phyloP scores from a whole-genome alignment of 371 early-diverging fungal species.

The Coemansia sp. region DNA sequence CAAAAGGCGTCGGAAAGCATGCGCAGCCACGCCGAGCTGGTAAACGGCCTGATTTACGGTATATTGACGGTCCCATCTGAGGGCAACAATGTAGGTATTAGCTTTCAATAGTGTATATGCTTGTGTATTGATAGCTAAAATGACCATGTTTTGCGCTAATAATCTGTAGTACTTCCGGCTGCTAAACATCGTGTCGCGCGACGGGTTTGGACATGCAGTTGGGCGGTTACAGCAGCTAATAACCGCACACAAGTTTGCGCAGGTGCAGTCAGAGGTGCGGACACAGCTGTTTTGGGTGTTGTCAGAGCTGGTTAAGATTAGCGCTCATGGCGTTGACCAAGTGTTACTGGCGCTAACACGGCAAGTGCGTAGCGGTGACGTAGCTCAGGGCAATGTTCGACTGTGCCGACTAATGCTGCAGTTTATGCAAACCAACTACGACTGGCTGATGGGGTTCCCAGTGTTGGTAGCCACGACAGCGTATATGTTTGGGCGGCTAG shows the following conservation, averaged over 20 bases:
- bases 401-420: constrained; percentile 59
- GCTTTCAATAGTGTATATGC: neutral
- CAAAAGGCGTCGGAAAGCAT: constrained; percentile 62
- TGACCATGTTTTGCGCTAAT: no score
- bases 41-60: constrained; percentile 67
- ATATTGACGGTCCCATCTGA: constrained; percentile 57
- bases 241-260: constrained; percentile 54
- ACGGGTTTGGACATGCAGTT: constrained; percentile 59
- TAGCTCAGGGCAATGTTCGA: constrained; percentile 54
- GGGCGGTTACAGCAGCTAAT: constrained; percentile 57
- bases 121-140: neutral
- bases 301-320: constrained; percentile 57
- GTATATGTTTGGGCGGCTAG: constrained; percentile 61
- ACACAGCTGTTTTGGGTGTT: constrained; percentile 67
- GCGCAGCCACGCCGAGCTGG: constrained; percentile 58
- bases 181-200: constrained; percentile 64
- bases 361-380: constrained; percentile 69
- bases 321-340: constrained; percentile 58
- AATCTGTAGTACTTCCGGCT: constrained; percentile 57
- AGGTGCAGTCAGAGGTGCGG: constrained; percentile 50
- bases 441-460: constrained; percentile 47
- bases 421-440: constrained; percentile 54
- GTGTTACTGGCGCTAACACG: constrained; percentile 58
- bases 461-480: constrained; percentile 59
- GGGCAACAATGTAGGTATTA: constrained; percentile 50